A percentile compares a stretch with the other conserved stretches of the same genome.
Evolutionary conservation across 352 stramenopile genomes (phyloP).

Genomic region (Phytopythium montanum): DNA sequence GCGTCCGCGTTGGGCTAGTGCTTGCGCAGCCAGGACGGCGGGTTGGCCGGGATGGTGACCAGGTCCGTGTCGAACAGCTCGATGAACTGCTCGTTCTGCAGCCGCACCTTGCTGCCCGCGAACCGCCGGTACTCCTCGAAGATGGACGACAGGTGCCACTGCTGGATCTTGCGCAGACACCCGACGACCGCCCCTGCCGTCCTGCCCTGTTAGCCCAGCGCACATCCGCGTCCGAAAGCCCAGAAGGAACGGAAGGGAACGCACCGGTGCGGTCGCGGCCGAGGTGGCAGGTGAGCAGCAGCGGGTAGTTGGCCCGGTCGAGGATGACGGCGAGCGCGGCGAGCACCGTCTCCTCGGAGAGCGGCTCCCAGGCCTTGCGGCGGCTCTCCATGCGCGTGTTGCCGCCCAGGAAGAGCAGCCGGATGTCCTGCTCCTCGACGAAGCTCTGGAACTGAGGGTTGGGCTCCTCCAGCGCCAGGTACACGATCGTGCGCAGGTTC

Average conservation of each 20-base stretch:
- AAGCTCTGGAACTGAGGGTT: conserved; percentile 90
- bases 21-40: conserved; percentile 70
- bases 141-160: conserved; percentile 92
- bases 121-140: conserved; percentile 93
- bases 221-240: no score
- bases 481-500: conserved; percentile 90
- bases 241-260: background rate
- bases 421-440: conserved; percentile 90
- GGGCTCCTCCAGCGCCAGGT: conserved; percentile 86
- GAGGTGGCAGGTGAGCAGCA: conserved; percentile 91
- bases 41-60: conserved; percentile 78
- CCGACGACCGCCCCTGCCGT: conserved; percentile 76
- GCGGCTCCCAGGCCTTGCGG: conserved; percentile 83
- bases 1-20: conserved; percentile 13
- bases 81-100: conserved; percentile 94
- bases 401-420: conserved; percentile 82
- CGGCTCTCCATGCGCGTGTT: conserved; percentile 88
- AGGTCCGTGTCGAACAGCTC: conserved; percentile 94
- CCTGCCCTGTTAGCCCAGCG: background rate
- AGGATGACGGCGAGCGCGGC: conserved; percentile 88
- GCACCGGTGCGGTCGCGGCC: conserved; percentile 86
- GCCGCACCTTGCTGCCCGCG: conserved; percentile 84
- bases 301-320: conserved; percentile 86
- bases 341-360: conserved; percentile 89
- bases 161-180: conserved; percentile 91